Evolutionary conservation across 129 eudicot species (phyloP).

Genomic region (Saposhnikovia divaricata): DNA sequence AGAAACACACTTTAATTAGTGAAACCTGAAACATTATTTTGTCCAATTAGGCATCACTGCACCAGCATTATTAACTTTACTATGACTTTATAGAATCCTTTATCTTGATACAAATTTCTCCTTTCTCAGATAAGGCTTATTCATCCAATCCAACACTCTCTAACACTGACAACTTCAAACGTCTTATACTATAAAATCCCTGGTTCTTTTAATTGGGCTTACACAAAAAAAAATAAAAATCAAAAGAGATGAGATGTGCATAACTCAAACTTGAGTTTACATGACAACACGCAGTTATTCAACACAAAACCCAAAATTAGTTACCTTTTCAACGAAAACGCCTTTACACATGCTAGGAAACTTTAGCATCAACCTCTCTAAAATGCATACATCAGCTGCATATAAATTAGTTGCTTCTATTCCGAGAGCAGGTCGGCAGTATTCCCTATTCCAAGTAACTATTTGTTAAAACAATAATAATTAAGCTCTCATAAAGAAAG

Average conservation of each 20-base stretch:
- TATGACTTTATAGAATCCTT: neutral
- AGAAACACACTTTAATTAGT: neutral
- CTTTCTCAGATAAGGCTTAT: neutral
- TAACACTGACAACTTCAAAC: neutral
- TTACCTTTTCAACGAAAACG: neutral
- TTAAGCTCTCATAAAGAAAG: neutral
- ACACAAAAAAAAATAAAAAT: no score
- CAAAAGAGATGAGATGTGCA: no score
- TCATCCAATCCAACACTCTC: neutral
- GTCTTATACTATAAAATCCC: no score
- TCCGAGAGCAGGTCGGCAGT: neutral
- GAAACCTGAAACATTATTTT: neutral
- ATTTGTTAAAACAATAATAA: neutral
- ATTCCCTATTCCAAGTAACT: neutral
- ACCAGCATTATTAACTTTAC: neutral
- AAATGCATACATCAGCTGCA: neutral
- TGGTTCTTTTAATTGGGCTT: no score
- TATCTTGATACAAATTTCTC: no score
- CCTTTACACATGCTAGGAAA: neutral
- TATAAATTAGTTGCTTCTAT: neutral
- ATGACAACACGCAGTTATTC: neutral
- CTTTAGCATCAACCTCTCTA: neutral
- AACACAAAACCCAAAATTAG: neutral
- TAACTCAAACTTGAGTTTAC: neutral
- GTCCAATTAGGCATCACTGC: neutral